These are phyloP conservation scores for Pezicula neosporulosa DNA, from an alignment of 2,329 filamentous ascomycete genomes.

Conservation along the genomic window DNA sequence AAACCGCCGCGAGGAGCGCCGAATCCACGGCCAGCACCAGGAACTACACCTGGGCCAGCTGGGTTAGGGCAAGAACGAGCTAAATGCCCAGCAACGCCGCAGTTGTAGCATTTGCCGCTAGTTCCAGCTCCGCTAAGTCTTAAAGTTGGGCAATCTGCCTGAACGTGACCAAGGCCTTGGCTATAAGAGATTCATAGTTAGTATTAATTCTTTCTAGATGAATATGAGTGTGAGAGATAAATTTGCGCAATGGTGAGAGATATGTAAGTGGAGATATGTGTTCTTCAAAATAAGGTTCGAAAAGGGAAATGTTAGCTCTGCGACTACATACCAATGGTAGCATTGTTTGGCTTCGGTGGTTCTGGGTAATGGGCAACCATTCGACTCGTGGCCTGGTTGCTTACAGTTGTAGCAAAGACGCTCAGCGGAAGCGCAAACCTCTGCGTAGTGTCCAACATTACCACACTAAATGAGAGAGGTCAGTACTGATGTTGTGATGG, in stretches of 20 bases:
- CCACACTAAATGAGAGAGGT: constrained; percentile 44
- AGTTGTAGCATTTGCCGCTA: constrained; percentile 93
- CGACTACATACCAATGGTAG: constrained; percentile 66
- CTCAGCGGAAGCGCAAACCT: constrained; percentile 97
- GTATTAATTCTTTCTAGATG: too few species aligned
- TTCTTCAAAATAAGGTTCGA: too few species aligned
- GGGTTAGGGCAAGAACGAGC: constrained; percentile 85
- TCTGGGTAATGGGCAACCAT: constrained; percentile 92
- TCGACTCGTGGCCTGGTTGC: constrained; percentile 95
- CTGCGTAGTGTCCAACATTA: constrained; percentile 76
- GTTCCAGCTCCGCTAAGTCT: constrained; percentile 80
- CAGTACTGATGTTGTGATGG: constrained; percentile 22
- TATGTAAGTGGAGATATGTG: too few species aligned
- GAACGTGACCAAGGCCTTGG: constrained; percentile 96
- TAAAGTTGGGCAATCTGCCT: constrained; percentile 97
- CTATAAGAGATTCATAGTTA: constrained; percentile 29
- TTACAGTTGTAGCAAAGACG: constrained; percentile 99
- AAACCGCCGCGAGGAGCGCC: constrained; percentile 70
- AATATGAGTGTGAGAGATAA: too few species aligned
- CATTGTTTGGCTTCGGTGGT: constrained; percentile 99
- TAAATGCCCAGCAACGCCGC: constrained; percentile 87
- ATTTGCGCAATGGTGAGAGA: too few species aligned
- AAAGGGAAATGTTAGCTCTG: too few species aligned
- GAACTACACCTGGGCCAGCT: constrained; percentile 43
- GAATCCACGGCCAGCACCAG: constrained; percentile 59